Evolutionary conservation across 2,329 filamentous ascomycete genomes (phyloP).

Genomic region (Ceratocystis cubensis): DNA sequence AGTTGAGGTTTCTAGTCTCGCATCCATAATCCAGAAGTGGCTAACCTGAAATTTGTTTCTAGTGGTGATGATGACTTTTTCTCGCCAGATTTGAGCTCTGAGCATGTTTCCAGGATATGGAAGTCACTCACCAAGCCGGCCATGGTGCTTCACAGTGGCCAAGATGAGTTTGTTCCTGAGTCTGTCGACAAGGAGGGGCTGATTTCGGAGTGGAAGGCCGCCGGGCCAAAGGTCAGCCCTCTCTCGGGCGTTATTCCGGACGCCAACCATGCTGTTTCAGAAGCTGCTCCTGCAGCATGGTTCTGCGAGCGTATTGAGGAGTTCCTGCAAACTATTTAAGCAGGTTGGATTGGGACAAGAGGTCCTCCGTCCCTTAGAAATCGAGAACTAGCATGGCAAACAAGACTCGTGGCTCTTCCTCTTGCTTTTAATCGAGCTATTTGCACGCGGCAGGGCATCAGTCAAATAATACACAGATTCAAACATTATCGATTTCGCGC

Average conservation of each 20-base stretch:
- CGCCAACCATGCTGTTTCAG: slow-evolving; percentile 39
- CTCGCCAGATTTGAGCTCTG: slow-evolving; percentile 55
- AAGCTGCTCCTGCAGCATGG: slow-evolving; percentile 37
- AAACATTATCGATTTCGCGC: too few species aligned
- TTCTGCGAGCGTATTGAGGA: slow-evolving; percentile 35
- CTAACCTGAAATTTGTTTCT: neutral
- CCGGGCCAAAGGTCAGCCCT: slow-evolving; percentile 36
- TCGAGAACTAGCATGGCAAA: too few species aligned
- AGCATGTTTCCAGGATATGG: slow-evolving; percentile 50
- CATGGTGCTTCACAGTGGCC: slow-evolving; percentile 52
- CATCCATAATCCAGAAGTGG: neutral
- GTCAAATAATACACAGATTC: too few species aligned
- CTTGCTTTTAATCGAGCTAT: neutral
- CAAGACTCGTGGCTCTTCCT: neutral
- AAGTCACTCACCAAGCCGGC: slow-evolving; percentile 46
- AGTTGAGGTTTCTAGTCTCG: slow-evolving; percentile 23
- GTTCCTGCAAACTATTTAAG: slow-evolving; percentile 32
- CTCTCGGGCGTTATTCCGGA: slow-evolving; percentile 42
- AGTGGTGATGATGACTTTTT: slow-evolving; percentile 78
- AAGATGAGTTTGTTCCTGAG: slow-evolving; percentile 52
- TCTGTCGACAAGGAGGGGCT: slow-evolving; percentile 45
- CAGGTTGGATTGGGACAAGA: neutral
- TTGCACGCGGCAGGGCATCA: too few species aligned
- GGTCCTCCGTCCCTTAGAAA: neutral
- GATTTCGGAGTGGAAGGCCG: slow-evolving; percentile 43